A percentile compares a stretch with the other conserved stretches of the same genome.
These are phyloP conservation scores for Ophiostoma novo-ulmi DNA, from an alignment of 2,329 filamentous ascomycete species.

Conservation along the genomic window DNA sequence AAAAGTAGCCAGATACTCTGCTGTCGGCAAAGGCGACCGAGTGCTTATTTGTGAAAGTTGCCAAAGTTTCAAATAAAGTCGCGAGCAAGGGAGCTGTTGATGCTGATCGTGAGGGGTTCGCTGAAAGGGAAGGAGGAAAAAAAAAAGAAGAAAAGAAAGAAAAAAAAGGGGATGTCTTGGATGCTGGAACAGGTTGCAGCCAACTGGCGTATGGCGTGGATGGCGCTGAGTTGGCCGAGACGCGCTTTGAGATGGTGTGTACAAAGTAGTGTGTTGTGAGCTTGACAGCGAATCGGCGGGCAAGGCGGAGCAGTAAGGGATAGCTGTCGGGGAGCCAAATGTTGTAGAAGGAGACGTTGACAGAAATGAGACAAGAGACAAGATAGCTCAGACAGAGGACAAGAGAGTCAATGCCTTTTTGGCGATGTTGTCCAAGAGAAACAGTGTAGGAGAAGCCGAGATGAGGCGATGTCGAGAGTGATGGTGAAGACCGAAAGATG, in stretches of 20 bases:
- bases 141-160: background rate
- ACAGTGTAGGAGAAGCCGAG: slow-evolving; percentile 9
- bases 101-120: slow-evolving; percentile 7
- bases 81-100: background rate
- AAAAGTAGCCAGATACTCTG: background rate
- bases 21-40: background rate
- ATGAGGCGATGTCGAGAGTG: background rate
- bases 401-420: background rate
- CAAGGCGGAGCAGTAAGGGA: background rate
- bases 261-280: background rate
- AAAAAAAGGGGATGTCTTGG: slow-evolving; percentile 7
- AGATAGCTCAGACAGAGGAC: background rate
- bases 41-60: background rate
- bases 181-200: background rate
- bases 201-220: slow-evolving; percentile 1
- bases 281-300: slow-evolving; percentile 16
- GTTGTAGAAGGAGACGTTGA: background rate
- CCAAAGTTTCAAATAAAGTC: background rate
- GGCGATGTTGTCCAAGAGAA: background rate
- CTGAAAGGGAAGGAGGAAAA: background rate
- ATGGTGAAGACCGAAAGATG: slow-evolving; percentile 10
- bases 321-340: background rate
- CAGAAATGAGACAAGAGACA: slow-evolving; percentile 1
- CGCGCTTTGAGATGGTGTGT: slow-evolving; percentile 13
- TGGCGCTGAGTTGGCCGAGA: background rate